Percentiles rank a stretch among this genome's conserved stretches.
These are phyloP conservation scores for Pythium diclinum DNA, from an alignment of 352 stramenopile genomes.

Conservation along the genomic window DNA sequence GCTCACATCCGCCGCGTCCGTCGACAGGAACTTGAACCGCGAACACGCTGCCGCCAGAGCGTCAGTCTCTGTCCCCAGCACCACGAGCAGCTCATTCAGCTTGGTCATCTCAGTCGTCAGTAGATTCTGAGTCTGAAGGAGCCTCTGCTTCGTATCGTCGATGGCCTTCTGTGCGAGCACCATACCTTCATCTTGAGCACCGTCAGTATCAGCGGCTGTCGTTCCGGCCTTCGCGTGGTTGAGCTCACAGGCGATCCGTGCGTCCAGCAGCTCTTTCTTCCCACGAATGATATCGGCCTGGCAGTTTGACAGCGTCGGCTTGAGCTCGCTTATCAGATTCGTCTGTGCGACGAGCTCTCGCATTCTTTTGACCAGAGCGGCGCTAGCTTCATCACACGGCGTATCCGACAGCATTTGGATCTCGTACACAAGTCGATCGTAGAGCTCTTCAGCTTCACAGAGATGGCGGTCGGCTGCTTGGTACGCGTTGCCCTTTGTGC, in stretches of 20 bases:
- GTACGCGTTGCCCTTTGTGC: constrained; percentile 68
- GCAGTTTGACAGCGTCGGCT: constrained; percentile 28
- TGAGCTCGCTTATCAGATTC: constrained; percentile 40
- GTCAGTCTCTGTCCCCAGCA: constrained; percentile 48
- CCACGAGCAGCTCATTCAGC: constrained; percentile 50
- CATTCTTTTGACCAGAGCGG: constrained; percentile 36
- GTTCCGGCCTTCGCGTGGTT: constrained; percentile 28
- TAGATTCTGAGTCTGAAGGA: constrained; percentile 48
- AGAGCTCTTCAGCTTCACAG: constrained; percentile 55
- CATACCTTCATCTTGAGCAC: background rate
- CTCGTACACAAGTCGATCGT: constrained; percentile 66
- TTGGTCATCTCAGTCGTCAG: constrained; percentile 39
- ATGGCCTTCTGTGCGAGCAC: constrained; percentile 22
- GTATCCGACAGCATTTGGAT: constrained; percentile 51
- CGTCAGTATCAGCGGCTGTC: background rate
- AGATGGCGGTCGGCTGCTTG: constrained; percentile 54
- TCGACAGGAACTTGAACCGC: constrained; percentile 36
- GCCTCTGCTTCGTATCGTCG: constrained; percentile 35
- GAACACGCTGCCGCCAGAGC: constrained; percentile 31
- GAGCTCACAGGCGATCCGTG: constrained; percentile 43
- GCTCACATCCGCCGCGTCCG: constrained; percentile 26
- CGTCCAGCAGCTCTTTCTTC: constrained; percentile 48
- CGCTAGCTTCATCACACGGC: constrained; percentile 53
- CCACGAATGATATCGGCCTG: constrained; percentile 37
- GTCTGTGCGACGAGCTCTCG: constrained; percentile 36